Evolutionary conservation across 306 rosid species (phyloP), one percentile per base, ranked within the genome.

Genomic region (Vigna unguiculata): DNA sequence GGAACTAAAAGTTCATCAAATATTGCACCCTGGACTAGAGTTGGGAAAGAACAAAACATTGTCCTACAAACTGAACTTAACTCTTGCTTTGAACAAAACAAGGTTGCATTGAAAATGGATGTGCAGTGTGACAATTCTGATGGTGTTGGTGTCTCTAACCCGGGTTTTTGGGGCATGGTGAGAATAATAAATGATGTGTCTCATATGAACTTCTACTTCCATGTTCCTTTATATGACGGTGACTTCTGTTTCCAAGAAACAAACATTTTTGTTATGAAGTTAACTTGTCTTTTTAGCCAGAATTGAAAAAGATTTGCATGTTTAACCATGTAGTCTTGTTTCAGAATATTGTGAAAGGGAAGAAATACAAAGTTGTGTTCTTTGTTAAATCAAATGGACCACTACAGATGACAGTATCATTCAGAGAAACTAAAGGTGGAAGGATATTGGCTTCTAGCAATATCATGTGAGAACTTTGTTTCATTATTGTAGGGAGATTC

Each of bases 91-190:
- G 86, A 90, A 38, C 88, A 83, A 24, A 93, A 93, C 55, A 89
- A 90, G 75, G 82, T 93, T 51, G 96, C 98, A 43, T 79, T 90
- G 1, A 78, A 80, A 78, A 81, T 90, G 84, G 89, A 90, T 41
- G 93, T 93, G 71, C 78, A 86, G 78, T 81, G 81, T 52, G 78
- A 81, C 19, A 15, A 52, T 7, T 81, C 70, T 59, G 82, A 69
- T 14, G 93, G 88, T 14, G 94, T 90, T 82, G 96, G 96, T 74
- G 36, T 90, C 74, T 89, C 87, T 77, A 90, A 93, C 70, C 98
- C 96, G 0, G 96, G 94, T 10, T 90, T 74, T 62, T 90, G 93
- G 93, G 96, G 96, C 85, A 87, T 90, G 94, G 96, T 90, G 80
- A 75, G 66, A 64, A 58, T 57, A 68, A 60, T 11, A 45, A 47